Percentiles rank a stretch among this genome's conserved stretches.
These are phyloP conservation scores for Lactarius deliciosus DNA, from an alignment of 768 basidiomycete genomes.

Conservation along the genomic window DNA sequence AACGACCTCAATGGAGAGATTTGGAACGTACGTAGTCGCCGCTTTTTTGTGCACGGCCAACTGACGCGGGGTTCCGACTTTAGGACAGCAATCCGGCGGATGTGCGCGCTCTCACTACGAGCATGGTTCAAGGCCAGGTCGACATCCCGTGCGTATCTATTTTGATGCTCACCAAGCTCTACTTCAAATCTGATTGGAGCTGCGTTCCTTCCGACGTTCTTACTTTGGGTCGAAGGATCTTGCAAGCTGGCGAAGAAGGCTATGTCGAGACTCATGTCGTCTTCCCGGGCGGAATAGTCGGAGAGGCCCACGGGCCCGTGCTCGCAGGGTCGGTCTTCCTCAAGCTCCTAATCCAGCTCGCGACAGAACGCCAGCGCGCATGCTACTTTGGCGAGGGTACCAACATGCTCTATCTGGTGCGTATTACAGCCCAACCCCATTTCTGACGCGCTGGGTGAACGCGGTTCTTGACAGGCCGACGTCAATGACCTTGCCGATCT, in stretches of 20 bases:
- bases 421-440: background rate
- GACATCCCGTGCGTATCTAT: background rate
- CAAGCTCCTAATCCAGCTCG: background rate
- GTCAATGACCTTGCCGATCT: constrained; percentile 6
- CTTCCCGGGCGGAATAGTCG: constrained; percentile 1
- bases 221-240: background rate
- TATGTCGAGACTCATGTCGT: background rate
- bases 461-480: background rate
- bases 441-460: background rate
- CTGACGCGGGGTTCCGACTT: background rate
- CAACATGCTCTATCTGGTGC: background rate
- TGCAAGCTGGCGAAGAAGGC: constrained; percentile 1
- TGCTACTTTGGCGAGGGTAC: background rate
- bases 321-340: background rate
- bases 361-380: background rate
- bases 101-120: background rate
- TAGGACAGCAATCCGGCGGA: background rate
- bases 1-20: background rate
- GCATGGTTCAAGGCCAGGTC: too few species aligned
- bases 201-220: too few species aligned
- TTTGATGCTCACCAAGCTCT: too few species aligned
- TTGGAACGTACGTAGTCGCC: background rate
- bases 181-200: background rate
- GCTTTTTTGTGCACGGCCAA: background rate
- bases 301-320: background rate